These are phyloP conservation scores for Syzygium aromaticum DNA, from an alignment of 345 rosid species.

Conservation along the genomic window DNA sequence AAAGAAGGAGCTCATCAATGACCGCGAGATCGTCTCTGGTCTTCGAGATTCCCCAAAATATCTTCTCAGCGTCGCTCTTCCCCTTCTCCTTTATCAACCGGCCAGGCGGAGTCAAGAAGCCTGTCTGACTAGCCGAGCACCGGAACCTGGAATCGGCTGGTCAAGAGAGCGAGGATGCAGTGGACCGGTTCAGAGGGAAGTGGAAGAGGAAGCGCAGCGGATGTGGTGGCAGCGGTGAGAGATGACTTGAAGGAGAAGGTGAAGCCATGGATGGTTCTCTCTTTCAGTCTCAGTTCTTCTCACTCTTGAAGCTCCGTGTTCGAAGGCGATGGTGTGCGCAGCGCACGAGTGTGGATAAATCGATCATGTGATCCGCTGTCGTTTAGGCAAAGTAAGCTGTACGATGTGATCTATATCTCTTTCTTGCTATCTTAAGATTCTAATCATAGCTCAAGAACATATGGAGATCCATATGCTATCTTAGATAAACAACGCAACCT, in stretches of 20 bases:
- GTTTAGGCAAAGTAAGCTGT: background rate
- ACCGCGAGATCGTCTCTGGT: slow-evolving; percentile 86
- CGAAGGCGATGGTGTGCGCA: background rate
- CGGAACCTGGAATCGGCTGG: slow-evolving; percentile 19
- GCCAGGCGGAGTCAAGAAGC: slow-evolving; percentile 79
- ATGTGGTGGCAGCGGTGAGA: slow-evolving; percentile 15
- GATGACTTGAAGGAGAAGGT: slow-evolving; percentile 28
- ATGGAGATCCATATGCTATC: background rate
- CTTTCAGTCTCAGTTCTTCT: background rate
- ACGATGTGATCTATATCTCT: background rate
- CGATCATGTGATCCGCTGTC: background rate
- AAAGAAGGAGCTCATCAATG: slow-evolving; percentile 77
- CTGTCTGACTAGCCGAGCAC: slow-evolving; percentile 61
- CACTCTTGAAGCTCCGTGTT: background rate
- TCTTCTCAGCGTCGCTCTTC: slow-evolving; percentile 73
- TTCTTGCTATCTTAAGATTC: background rate
- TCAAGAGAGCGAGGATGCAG: slow-evolving; percentile 6
- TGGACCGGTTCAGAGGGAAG: slow-evolving; percentile 2
- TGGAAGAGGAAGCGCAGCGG: slow-evolving; percentile 4
- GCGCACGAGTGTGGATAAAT: background rate
- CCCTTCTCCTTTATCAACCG: slow-evolving; percentile 85
- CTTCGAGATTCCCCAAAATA: slow-evolving; percentile 78
- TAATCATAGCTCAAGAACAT: too few species aligned
- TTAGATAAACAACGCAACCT: background rate
- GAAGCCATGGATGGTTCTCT: background rate